Base-by-base conservation (phyloP, 495 filamentous ascomycete genomes). In the Apodospora peruviana region DNA sequence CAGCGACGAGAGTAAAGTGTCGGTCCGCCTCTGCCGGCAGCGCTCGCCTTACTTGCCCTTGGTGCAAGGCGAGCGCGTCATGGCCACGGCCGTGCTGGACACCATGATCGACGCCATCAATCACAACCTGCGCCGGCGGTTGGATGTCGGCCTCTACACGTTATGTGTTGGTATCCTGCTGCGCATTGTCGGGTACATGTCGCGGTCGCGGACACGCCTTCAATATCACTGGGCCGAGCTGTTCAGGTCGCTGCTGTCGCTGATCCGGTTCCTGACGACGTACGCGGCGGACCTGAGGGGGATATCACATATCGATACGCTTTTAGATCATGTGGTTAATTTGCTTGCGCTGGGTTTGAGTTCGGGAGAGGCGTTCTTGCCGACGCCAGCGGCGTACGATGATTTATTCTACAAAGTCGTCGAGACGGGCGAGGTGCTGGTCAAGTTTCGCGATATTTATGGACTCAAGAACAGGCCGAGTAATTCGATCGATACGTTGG, bases 391-490 rank as follows among this genome's bases (percentile, higher is more conserved):
- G 32, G 84, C 86, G 18, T 96, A 96, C 64, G 93, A 98, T 58
- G 94, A 97, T 60, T 76, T 98, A 10, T 95, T 98, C 69, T 98
- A 98, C 75, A 98, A 98, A 69, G 76, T 98, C 12, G 88, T 97
- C 40, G 93, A 98, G 66, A 86, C 81, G 14, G 90, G 90, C 2
- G 88, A 95, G 40, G 78, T 89, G 27, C 75, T 98, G 32, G 69
- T 78, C 20, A 90, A 88, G 66, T 96, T 96, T 68, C 79, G 89
- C 18, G 83, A 87, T 55, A 83, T 76, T 2, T 96, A 90, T 66
- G 57, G 63, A 5, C 61, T 87, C 34, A 64, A 62, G 7, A 74
- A 72, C 38, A 65, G 78, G 43, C 64, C 70, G 22, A 77, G 73
- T 17, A 82, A 79, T 50, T 84, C 86, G 0, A 93, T 97, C 55